Conservation (phyloP, 1,284 basidiomycete genomes). For the Xerocomus amazonicus region DNA sequence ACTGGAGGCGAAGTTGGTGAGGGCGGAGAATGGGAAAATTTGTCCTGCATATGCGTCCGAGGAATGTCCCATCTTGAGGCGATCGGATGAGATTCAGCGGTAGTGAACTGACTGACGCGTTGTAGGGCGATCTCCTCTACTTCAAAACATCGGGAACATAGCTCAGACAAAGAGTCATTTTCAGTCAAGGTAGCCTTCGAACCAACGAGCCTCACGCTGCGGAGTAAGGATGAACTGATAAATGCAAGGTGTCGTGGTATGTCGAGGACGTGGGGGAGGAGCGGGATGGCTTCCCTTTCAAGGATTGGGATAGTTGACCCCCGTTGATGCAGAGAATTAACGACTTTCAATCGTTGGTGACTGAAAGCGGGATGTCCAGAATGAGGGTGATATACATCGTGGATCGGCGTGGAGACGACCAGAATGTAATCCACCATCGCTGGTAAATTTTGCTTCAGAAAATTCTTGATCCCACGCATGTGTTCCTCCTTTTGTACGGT, state of each 20-base stretch:
- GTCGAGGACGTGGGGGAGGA: conserved; percentile 67
- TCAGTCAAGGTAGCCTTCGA: conserved; percentile 32
- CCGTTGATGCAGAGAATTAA: conserved; percentile 54
- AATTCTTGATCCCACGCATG: conserved; percentile 67
- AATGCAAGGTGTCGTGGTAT: conserved; percentile 69
- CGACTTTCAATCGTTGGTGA: conserved; percentile 51
- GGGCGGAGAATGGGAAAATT: conserved; percentile 8
- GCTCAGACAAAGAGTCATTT: conserved; percentile 23
- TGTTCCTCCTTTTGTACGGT: conserved; percentile 66
- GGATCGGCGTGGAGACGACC: conserved; percentile 58
- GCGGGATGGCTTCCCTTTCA: conserved; percentile 64
- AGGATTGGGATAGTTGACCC: conserved; percentile 50
- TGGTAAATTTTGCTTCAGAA: conserved; percentile 54
- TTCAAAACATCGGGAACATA: conserved; percentile 30
- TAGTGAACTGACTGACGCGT: conserved; percentile 28
- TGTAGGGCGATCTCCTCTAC: conserved; percentile 28
- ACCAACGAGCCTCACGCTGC: conserved; percentile 46
- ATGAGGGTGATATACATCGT: conserved; percentile 33
- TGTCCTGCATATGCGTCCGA: conserved; percentile 2
- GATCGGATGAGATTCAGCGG: conserved; percentile 11
- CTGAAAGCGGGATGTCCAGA: conserved; percentile 36
- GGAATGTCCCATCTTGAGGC: conserved; percentile 18
- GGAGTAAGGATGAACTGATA: conserved; percentile 68
- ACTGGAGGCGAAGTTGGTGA: conserved; percentile 24
- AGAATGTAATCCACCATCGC: conserved; percentile 75